A percentile compares a stretch with the other conserved stretches of the same genome.
These are phyloP conservation scores for Fonsecaea multimorphosa DNA, from an alignment of 2,329 filamentous ascomycete genomes.

Conservation along the genomic window DNA sequence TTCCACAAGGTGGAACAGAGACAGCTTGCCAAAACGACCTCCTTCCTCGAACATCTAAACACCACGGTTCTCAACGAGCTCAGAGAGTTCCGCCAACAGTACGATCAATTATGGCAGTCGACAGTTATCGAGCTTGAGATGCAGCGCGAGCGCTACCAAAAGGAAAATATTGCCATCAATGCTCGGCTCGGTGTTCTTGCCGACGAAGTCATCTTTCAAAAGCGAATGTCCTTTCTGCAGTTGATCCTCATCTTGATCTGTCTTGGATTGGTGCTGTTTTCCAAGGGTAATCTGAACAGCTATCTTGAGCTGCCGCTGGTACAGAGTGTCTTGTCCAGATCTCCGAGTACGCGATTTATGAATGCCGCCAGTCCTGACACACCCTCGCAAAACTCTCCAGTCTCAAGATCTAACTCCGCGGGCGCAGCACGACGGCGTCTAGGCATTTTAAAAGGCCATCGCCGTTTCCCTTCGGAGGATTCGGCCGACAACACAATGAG, in stretches of 20 bases:
- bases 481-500: conserved; percentile 31
- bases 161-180: conserved; percentile 82
- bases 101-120: conserved; percentile 95
- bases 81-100: conserved; percentile 77
- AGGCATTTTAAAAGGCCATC: conserved; percentile 38
- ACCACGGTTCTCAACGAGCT: conserved; percentile 83
- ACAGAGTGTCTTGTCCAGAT: conserved; percentile 54
- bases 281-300: conserved; percentile 49
- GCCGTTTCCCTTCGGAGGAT: conserved; percentile 35
- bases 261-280: conserved; percentile 84
- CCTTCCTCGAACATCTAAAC: conserved; percentile 85
- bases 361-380: conserved; percentile 31
- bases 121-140: conserved; percentile 90
- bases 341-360: conserved; percentile 46
- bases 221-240: conserved; percentile 92
- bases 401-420: conserved; percentile 29
- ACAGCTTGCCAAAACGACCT: conserved; percentile 80
- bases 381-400: conserved; percentile 26
- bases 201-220: conserved; percentile 84
- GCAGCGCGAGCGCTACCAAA: conserved; percentile 81
- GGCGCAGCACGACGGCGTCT: conserved; percentile 21
- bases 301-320: conserved; percentile 56
- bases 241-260: conserved; percentile 85
- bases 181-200: conserved; percentile 82
- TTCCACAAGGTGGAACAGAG: conserved; percentile 85